phyloP scores from a whole-genome alignment of 306 rosid species.

The Acacia melanoxylon region DNA sequence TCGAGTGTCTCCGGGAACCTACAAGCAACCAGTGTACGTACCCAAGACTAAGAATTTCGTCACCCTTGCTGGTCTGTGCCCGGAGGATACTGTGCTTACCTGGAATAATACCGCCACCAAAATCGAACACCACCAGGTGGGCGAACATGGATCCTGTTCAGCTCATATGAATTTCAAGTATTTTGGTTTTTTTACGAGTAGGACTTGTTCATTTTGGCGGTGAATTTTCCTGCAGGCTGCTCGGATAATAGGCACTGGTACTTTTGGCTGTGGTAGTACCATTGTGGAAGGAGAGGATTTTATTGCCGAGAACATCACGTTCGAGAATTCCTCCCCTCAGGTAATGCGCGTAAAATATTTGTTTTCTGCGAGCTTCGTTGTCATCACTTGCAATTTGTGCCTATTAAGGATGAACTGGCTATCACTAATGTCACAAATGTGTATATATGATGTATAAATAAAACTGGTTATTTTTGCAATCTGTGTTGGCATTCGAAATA shows the following conservation, averaged over 20 bases:
- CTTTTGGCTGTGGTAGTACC: slow-evolving; percentile 81
- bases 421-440: neutral
- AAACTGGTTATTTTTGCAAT: neutral
- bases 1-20: slow-evolving; percentile 71
- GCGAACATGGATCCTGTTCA: neutral
- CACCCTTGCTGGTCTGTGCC: slow-evolving; percentile 58
- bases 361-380: slow-evolving; percentile 15
- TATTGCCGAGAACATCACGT: slow-evolving; percentile 88
- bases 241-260: slow-evolving; percentile 76
- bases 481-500: neutral
- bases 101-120: slow-evolving; percentile 84
- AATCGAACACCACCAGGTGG: slow-evolving; percentile 77
- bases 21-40: slow-evolving; percentile 75
- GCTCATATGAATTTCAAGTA: slow-evolving; percentile 24
- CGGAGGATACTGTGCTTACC: slow-evolving; percentile 70
- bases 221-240: slow-evolving; percentile 47
- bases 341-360: slow-evolving; percentile 38
- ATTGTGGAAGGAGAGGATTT: slow-evolving; percentile 96
- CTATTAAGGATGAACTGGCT: neutral
- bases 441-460: neutral
- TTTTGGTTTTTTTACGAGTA: neutral
- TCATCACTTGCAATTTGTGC: slow-evolving; percentile 16
- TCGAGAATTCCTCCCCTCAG: slow-evolving; percentile 88
- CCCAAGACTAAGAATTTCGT: slow-evolving; percentile 88
- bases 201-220: neutral